These are phyloP conservation scores for Monilinia aucupariae DNA, from an alignment of 2,329 filamentous ascomycete species.

Conservation along the genomic window DNA sequence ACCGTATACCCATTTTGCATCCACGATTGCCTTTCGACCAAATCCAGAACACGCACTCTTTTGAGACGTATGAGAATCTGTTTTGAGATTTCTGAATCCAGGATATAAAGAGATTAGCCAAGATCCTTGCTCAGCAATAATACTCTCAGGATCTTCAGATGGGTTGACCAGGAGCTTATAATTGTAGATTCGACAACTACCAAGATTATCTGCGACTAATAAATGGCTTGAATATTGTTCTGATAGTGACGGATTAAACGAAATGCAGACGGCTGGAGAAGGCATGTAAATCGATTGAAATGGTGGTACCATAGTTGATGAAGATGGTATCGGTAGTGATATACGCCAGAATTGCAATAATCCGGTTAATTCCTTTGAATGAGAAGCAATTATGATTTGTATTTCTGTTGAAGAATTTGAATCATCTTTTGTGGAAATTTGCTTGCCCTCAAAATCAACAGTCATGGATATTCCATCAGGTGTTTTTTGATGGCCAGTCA, in stretches of 20 bases:
- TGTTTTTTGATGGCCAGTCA: slow-evolving; percentile 49
- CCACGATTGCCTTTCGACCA: slow-evolving; percentile 54
- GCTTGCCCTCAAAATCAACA: slow-evolving; percentile 37
- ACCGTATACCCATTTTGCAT: slow-evolving; percentile 56
- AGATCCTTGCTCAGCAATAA: slow-evolving; percentile 47
- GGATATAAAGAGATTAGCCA: slow-evolving; percentile 58
- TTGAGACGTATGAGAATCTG: slow-evolving; percentile 35
- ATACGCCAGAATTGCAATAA: slow-evolving; percentile 55
- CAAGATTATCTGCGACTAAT: slow-evolving; percentile 49
- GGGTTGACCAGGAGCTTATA: slow-evolving; percentile 48
- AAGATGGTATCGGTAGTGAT: slow-evolving; percentile 36
- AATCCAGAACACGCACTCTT: slow-evolving; percentile 43
- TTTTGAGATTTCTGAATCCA: slow-evolving; percentile 29
- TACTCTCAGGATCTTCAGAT: slow-evolving; percentile 39
- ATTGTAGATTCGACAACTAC: slow-evolving; percentile 58
- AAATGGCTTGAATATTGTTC: slow-evolving; percentile 48
- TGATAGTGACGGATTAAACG: slow-evolving; percentile 51
- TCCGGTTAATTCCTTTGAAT: slow-evolving; percentile 55
- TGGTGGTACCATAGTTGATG: slow-evolving; percentile 39
- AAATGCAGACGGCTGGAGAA: slow-evolving; percentile 48
- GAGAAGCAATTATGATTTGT: slow-evolving; percentile 54
- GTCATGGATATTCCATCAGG: slow-evolving; percentile 54
- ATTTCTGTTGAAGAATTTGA: slow-evolving; percentile 31
- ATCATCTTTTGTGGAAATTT: slow-evolving; percentile 27
- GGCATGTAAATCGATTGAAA: slow-evolving; percentile 58